Percentiles rank a stretch among this genome's conserved stretches.
phyloP scores from a whole-genome alignment of 768 basidiomycete genomes.

The Leccinum imitatum region DNA sequence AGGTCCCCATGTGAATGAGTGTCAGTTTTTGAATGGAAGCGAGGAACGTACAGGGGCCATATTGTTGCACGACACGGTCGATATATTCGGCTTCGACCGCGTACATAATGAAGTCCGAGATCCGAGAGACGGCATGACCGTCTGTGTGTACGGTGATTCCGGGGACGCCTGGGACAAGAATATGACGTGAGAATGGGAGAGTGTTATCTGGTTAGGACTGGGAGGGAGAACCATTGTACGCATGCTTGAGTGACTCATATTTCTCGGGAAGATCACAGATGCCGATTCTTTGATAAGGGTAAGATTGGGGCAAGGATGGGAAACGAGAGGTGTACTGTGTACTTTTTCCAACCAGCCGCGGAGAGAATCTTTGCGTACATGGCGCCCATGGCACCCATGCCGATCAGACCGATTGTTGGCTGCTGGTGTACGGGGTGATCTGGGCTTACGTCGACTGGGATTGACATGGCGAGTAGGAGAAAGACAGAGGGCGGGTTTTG shows the following conservation, averaged over 20 bases:
- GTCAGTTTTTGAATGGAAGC: not conserved
- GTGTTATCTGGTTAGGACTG: not conserved
- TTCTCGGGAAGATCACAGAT: slow-evolving; percentile 85
- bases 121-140: slow-evolving; percentile 85
- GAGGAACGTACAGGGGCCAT: slow-evolving; percentile 77
- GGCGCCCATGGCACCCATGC: slow-evolving; percentile 96
- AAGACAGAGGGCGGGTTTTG: not conserved
- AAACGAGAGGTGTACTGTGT: not conserved
- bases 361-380: slow-evolving; percentile 88
- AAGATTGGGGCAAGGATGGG: not conserved
- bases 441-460: slow-evolving; percentile 31
- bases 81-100: slow-evolving; percentile 93
- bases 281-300: slow-evolving; percentile 58
- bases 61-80: slow-evolving; percentile 77
- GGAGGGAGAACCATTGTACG: slow-evolving; percentile 55
- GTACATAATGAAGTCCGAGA: slow-evolving; percentile 93
- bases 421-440: slow-evolving; percentile 47
- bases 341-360: slow-evolving; percentile 86
- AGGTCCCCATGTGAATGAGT: slow-evolving; percentile 2
- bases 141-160: slow-evolving; percentile 68
- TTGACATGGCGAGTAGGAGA: slow-evolving; percentile 13
- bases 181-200: slow-evolving; percentile 15
- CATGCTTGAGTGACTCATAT: slow-evolving; percentile 57
- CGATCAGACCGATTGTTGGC: slow-evolving; percentile 86
- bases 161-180: slow-evolving; percentile 43